Percentiles rank a stretch among this genome's conserved stretches.
Evolutionary conservation across 108 stramenopile species (phyloP).

Genomic region (Cyclotella atomus): DNA sequence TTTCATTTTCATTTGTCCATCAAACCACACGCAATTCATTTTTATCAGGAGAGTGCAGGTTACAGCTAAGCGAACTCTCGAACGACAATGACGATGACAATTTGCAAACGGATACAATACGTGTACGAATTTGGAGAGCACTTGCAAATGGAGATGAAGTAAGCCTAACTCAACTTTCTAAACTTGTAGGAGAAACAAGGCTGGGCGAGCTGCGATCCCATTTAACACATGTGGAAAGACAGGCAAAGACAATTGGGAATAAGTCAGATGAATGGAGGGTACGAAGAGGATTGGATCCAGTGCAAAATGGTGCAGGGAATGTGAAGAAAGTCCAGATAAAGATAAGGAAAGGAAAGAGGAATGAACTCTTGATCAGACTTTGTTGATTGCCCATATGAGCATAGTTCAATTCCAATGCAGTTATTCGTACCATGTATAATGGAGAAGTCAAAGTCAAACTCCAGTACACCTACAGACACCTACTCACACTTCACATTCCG

Average conservation of each 20-base stretch:
- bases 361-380: slow-evolving; percentile 3
- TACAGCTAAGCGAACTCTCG: too few species aligned
- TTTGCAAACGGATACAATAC: slow-evolving; percentile 4
- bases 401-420: too few species aligned
- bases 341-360: slow-evolving; percentile 1
- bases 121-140: slow-evolving; percentile 15
- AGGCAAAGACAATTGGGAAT: slow-evolving; percentile 5
- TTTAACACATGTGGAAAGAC: slow-evolving; percentile 11
- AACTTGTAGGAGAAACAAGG: background rate
- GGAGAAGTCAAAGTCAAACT: too few species aligned
- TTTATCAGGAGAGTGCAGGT: too few species aligned
- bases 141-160: slow-evolving; percentile 6
- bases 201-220: slow-evolving; percentile 3
- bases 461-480: too few species aligned
- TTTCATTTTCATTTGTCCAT: background rate
- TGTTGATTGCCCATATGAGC: too few species aligned
- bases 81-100: background rate
- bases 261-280: slow-evolving; percentile 9
- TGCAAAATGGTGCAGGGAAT: background rate
- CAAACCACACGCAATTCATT: too few species aligned
- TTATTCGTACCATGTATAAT: too few species aligned
- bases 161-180: slow-evolving; percentile 8
- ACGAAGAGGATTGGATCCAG: background rate
- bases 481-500: too few species aligned
- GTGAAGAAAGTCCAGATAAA: background rate